A percentile compares a stretch with the other conserved stretches of the same genome.
These are phyloP conservation scores for Zymoseptoria pseudotritici DNA, from an alignment of 2,329 filamentous ascomycete species.

Conservation along the genomic window DNA sequence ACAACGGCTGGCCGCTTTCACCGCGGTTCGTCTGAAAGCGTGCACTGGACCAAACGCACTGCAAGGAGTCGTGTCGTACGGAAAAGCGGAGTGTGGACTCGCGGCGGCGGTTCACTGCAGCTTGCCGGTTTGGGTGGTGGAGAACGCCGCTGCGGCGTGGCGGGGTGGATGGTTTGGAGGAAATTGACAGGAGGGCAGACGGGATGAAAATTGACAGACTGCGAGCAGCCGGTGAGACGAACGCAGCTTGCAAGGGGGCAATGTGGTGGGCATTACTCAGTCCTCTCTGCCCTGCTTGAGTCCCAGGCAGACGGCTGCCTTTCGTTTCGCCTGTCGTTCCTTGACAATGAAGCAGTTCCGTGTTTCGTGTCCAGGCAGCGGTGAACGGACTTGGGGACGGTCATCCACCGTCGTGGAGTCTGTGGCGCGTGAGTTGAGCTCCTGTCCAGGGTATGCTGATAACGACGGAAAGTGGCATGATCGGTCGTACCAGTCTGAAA, in stretches of 20 bases:
- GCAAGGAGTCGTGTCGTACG: not conserved
- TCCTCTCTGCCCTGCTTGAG: not conserved
- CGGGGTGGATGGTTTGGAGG: not conserved
- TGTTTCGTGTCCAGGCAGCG: not conserved
- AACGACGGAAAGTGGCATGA: not conserved
- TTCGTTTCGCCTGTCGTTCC: not conserved
- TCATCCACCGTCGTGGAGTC: not conserved
- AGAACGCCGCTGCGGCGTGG: not conserved
- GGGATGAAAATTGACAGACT: not conserved
- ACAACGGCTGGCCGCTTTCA: not conserved
- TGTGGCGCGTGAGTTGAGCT: not conserved
- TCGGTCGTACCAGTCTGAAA: not conserved
- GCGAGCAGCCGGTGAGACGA: not conserved
- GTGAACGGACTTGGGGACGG: not conserved
- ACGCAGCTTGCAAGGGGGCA: not conserved
- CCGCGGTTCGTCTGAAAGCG: not conserved
- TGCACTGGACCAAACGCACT: not conserved
- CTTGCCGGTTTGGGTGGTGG: not conserved
- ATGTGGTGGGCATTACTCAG: not conserved
- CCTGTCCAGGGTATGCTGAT: not conserved
- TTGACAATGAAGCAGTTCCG: not conserved
- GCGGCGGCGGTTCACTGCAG: not conserved
- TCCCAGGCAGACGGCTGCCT: not conserved
- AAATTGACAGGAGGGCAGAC: not conserved
- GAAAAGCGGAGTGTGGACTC: not conserved